Percentiles rank a stretch among this genome's conserved stretches.
Conservation (phyloP, 2,329 filamentous ascomycete species). For the Trichophaea hybrida region DNA sequence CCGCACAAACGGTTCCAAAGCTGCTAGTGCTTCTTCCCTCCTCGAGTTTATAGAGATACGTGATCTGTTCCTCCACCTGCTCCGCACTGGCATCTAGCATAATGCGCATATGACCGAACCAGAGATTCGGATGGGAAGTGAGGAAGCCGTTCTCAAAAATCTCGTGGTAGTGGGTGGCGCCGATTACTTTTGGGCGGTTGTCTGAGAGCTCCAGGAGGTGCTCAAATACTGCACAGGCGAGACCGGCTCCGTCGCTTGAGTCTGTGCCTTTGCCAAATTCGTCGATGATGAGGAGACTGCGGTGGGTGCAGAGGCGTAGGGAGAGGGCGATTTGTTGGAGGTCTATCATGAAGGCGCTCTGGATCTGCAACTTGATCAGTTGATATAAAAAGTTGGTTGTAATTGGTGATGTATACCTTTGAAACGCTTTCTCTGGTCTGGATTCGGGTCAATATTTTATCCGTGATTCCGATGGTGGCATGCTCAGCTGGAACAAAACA, state of each 20-base stretch:
- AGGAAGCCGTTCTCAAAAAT: constrained; percentile 54
- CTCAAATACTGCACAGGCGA: constrained; percentile 46
- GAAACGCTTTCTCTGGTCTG: constrained; percentile 44
- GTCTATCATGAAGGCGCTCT: constrained; percentile 65
- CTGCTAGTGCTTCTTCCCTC: constrained; percentile 60
- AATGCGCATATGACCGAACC: constrained; percentile 60
- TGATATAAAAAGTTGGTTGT: neutral
- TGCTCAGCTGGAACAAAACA: constrained; percentile 73
- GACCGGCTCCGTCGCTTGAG: constrained; percentile 44
- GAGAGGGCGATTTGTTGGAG: constrained; percentile 72
- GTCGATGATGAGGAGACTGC: constrained; percentile 76
- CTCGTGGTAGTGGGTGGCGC: constrained; percentile 54
- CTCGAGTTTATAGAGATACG: constrained; percentile 57
- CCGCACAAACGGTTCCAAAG: constrained; percentile 69
- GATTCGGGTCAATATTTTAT: constrained; percentile 59
- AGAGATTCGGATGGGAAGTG: constrained; percentile 36
- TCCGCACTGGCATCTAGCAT: constrained; percentile 41
- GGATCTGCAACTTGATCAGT: constrained; percentile 31
- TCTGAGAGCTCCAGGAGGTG: constrained; percentile 38
- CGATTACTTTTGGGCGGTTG: constrained; percentile 43
- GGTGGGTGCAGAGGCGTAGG: constrained; percentile 56
- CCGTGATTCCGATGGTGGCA: constrained; percentile 71
- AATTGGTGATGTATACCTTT: constrained; percentile 30
- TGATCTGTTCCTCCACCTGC: constrained; percentile 47
- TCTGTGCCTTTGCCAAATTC: constrained; percentile 70